Conservation (phyloP, 352 stramenopile species). For the Globisporangium carolinianum region DNA sequence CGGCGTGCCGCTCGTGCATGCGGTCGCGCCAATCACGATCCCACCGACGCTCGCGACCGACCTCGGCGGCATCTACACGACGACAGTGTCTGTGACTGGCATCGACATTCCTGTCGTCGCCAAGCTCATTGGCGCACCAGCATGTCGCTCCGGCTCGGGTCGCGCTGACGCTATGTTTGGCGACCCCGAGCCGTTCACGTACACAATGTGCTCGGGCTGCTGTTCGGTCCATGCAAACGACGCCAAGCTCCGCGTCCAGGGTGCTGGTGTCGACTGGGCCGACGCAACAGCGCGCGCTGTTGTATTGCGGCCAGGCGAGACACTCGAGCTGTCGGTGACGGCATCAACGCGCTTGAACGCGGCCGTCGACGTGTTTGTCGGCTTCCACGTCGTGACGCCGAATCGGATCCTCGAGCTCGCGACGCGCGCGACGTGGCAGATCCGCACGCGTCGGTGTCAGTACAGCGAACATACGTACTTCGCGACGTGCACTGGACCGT, state of each 20-base stretch:
- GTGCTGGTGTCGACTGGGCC: constrained; percentile 22
- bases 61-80: constrained; percentile 29
- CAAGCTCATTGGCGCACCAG: constrained; percentile 58
- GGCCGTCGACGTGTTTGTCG: constrained; percentile 54
- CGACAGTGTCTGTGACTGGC: constrained; percentile 28
- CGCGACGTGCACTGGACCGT: constrained; percentile 43
- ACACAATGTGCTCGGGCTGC: constrained; percentile 56
- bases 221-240: constrained; percentile 54
- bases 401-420: constrained; percentile 64
- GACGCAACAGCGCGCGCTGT: constrained; percentile 30
- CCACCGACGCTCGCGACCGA: constrained; percentile 20
- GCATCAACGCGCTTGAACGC: constrained; percentile 53
- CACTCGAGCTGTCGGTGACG: constrained; percentile 38
- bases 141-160: constrained; percentile 47
- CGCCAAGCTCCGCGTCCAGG: constrained; percentile 35
- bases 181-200: constrained; percentile 36
- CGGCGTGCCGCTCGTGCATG: constrained; percentile 23
- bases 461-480: constrained; percentile 41
- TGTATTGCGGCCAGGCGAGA: constrained; percentile 34
- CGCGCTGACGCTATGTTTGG: constrained; percentile 45
- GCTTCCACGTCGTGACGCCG: constrained; percentile 62
- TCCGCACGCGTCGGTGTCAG: constrained; percentile 52
- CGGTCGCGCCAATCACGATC: constrained; percentile 16
- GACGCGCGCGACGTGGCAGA: constrained; percentile 42
- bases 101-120: constrained; percentile 57